A percentile compares a stretch with the other conserved stretches of the same genome.
These are phyloP conservation scores for Saccharomyces hybrid DNA, from an alignment of 1,139 yeast species.

Conservation along the genomic window DNA sequence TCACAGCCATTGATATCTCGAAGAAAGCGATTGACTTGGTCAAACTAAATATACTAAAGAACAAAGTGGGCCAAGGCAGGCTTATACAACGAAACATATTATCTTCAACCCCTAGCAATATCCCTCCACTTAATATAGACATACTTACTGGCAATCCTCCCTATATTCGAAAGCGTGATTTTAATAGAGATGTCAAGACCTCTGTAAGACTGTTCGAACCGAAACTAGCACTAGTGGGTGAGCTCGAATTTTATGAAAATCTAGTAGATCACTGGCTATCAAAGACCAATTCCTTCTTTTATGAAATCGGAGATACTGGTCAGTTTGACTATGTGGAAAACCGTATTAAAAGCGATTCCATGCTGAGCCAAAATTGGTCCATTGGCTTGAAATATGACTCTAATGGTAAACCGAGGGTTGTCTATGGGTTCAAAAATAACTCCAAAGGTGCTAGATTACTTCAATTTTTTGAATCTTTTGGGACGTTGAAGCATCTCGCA, in stretches of 20 bases:
- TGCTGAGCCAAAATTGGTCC: conserved; percentile 19
- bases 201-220: conserved; percentile 78
- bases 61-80: not conserved
- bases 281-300: conserved; percentile 32
- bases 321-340: conserved; percentile 28
- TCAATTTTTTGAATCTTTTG: not conserved
- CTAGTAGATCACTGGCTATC: conserved; percentile 38
- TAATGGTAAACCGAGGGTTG: conserved; percentile 31
- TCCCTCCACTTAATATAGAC: conserved; percentile 31
- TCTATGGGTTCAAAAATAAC: conserved; percentile 25
- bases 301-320: conserved; percentile 37
- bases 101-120: not conserved
- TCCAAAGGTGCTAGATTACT: not conserved
- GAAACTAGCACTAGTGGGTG: conserved; percentile 64
- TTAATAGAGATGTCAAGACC: conserved; percentile 37
- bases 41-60: conserved; percentile 35
- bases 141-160: conserved; percentile 84
- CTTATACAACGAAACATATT: not conserved
- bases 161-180: conserved; percentile 53
- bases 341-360: conserved; percentile 5
- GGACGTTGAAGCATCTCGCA: not conserved
- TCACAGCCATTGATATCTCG: conserved; percentile 58
- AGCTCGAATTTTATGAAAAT: conserved; percentile 58
- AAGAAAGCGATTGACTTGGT: conserved; percentile 46
- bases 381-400: conserved; percentile 31